phyloP scores from a whole-genome alignment of 192 early-diverging fungal species.

The Coemansia sp. region DNA sequence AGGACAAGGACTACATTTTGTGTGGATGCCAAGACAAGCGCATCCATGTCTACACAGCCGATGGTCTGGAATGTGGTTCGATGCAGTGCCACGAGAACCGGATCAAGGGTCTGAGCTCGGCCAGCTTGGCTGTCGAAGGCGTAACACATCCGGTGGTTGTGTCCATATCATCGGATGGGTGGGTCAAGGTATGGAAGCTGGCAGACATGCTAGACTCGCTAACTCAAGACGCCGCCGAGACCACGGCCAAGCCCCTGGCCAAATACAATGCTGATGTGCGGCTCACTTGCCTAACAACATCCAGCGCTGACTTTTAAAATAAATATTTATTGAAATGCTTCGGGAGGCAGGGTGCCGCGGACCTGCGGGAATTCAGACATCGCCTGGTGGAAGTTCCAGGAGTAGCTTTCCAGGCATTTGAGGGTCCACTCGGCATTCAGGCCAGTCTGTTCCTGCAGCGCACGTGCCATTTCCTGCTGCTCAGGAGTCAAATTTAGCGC shows the following conservation, averaged over 20 bases:
- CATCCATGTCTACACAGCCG: conserved; percentile 36
- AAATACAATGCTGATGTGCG: conserved; percentile 61
- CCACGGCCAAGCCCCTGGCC: conserved; percentile 38
- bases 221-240: background rate
- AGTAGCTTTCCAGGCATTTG: conserved; percentile 43
- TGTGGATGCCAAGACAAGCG: conserved; percentile 53
- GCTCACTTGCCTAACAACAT: conserved; percentile 54
- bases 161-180: conserved; percentile 71
- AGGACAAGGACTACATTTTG: conserved; percentile 28
- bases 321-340: conserved; percentile 36
- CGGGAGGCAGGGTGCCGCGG: conserved; percentile 33
- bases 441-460: conserved; percentile 38
- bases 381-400: conserved; percentile 48
- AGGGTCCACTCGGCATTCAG: conserved; percentile 47
- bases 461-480: conserved; percentile 50
- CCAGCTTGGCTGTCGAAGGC: conserved; percentile 34
- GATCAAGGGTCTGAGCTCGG: conserved; percentile 34
- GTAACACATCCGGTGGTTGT: conserved; percentile 44
- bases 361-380: conserved; percentile 42
- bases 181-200: conserved; percentile 68
- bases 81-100: conserved; percentile 39
- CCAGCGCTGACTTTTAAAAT: conserved; percentile 25
- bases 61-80: conserved; percentile 37
- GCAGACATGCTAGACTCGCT: conserved; percentile 49
- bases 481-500: conserved; percentile 20